phyloP scores from a whole-genome alignment of 768 basidiomycete species.

The Butyriboletus loyo region DNA sequence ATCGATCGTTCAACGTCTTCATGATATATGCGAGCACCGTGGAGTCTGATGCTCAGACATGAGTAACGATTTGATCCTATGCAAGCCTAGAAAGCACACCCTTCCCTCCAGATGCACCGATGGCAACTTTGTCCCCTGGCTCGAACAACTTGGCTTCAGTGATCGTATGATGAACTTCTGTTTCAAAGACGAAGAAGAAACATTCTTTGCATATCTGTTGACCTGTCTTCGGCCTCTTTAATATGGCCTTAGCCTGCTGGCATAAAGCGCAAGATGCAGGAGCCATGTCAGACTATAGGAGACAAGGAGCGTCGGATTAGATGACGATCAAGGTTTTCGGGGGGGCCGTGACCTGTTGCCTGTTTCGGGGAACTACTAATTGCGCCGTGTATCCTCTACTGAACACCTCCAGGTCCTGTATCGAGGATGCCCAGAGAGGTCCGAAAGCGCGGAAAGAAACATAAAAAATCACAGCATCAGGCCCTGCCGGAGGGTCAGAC shows the following conservation, averaged over 20 bases:
- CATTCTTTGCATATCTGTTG: constrained; percentile 97
- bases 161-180: constrained; percentile 97
- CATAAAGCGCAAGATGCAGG: constrained; percentile 80
- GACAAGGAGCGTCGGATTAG: neutral
- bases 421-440: constrained; percentile 66
- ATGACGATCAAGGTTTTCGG: neutral
- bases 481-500: constrained; percentile 1
- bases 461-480: constrained; percentile 47
- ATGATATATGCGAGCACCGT: constrained; percentile 97
- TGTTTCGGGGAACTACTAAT: constrained; percentile 1
- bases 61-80: neutral
- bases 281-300: constrained; percentile 52
- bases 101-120: constrained; percentile 98
- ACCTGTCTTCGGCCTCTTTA: constrained; percentile 94
- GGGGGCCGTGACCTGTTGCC: neutral
- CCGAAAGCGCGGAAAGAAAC: constrained; percentile 74
- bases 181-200: constrained; percentile 97
- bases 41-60: constrained; percentile 60
- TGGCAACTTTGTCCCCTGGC: constrained; percentile 89
- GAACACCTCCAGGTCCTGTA: neutral
- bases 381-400: neutral
- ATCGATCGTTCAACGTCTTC: constrained; percentile 92
- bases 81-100: constrained; percentile 42
- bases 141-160: constrained; percentile 78
- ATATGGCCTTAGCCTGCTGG: constrained; percentile 71